Evolutionary conservation across 371 early-diverging fungal genomes (phyloP).

Genomic region (Actinomortierella ambigua): DNA sequence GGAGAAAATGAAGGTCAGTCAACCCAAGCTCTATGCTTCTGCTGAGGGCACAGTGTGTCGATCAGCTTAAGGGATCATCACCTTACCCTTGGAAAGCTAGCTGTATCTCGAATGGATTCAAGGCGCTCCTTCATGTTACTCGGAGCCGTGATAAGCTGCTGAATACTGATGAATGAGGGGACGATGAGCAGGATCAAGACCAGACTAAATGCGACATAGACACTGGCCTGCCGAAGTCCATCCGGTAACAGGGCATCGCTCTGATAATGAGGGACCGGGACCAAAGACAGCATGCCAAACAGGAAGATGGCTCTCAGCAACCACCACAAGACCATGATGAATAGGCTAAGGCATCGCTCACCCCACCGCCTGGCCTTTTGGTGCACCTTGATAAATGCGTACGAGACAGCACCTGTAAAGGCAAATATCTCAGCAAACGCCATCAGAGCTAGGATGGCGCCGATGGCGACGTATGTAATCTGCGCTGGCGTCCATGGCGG

Average conservation of each 20-base stretch:
- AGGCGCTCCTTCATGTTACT: slow-evolving; percentile 17
- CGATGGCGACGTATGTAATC: slow-evolving; percentile 15
- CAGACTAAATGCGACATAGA: slow-evolving; percentile 10
- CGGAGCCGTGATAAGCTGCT: slow-evolving; percentile 15
- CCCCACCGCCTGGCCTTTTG: slow-evolving; percentile 17
- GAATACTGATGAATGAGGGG: slow-evolving; percentile 17
- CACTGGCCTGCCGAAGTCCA: slow-evolving; percentile 3
- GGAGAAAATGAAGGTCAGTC: background rate
- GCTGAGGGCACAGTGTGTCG: no score
- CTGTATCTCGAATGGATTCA: slow-evolving; percentile 14
- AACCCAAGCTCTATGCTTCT: no score
- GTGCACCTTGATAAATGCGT: slow-evolving; percentile 22
- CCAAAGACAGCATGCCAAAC: slow-evolving; percentile 15
- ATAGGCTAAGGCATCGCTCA: slow-evolving; percentile 12
- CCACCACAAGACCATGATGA: slow-evolving; percentile 13
- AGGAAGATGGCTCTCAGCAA: slow-evolving; percentile 11
- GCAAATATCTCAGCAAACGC: slow-evolving; percentile 22
- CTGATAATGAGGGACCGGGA: slow-evolving; percentile 22
- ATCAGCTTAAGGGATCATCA: no score
- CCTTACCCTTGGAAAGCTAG: slow-evolving; percentile 21
- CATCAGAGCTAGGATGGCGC: slow-evolving; percentile 14
- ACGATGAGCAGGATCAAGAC: slow-evolving; percentile 13
- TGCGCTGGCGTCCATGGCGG: slow-evolving; percentile 16
- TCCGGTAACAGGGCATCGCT: slow-evolving; percentile 12
- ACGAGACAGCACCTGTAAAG: slow-evolving; percentile 18